Evolutionary conservation across 352 stramenopile genomes (phyloP).

Genomic region (Elongisporangium undulatum): DNA sequence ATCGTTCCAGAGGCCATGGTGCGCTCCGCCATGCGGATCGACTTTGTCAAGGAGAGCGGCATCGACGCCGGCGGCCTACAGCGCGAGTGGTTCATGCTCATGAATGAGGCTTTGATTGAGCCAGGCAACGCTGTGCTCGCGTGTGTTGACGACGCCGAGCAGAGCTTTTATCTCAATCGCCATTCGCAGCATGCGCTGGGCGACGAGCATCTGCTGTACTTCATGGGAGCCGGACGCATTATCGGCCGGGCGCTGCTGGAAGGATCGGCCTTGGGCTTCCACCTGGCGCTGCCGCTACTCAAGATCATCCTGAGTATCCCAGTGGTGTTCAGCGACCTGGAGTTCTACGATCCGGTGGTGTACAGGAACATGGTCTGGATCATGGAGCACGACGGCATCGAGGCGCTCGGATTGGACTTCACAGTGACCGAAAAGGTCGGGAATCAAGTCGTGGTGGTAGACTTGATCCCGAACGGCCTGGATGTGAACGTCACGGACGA

Average conservation of each 20-base stretch:
- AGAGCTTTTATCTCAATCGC: constrained; percentile 19
- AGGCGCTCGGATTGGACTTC: constrained; percentile 42
- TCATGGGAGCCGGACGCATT: too few relatives aligned
- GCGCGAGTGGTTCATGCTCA: constrained; percentile 91
- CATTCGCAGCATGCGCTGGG: constrained; percentile 42
- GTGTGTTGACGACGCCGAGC: constrained; percentile 6
- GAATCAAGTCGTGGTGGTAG: constrained; percentile 13
- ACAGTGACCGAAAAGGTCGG: constrained; percentile 20
- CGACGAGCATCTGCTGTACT: constrained; percentile 61
- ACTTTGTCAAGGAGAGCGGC: constrained; percentile 82
- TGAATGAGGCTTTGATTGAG: constrained; percentile 32
- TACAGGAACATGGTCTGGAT: constrained; percentile 42
- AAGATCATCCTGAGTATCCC: constrained; percentile 96
- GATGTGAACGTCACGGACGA: constrained; percentile 84
- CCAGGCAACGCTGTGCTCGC: constrained; percentile 18
- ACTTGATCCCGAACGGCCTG: constrained; percentile 23
- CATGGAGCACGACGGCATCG: constrained; percentile 34
- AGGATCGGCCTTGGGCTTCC: constrained; percentile 87
- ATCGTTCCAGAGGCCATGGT: constrained; percentile 3
- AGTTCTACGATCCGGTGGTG: constrained; percentile 37
- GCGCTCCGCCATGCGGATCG: constrained; percentile 58
- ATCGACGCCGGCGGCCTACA: constrained; percentile 86
- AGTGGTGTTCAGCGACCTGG: constrained; percentile 91
- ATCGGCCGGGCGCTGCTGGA: constrained; percentile 73
- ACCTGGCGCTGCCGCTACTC: constrained; percentile 93